Evolutionary conservation across 768 basidiomycete species (phyloP).

Genomic region (Mycena kentingensis): DNA sequence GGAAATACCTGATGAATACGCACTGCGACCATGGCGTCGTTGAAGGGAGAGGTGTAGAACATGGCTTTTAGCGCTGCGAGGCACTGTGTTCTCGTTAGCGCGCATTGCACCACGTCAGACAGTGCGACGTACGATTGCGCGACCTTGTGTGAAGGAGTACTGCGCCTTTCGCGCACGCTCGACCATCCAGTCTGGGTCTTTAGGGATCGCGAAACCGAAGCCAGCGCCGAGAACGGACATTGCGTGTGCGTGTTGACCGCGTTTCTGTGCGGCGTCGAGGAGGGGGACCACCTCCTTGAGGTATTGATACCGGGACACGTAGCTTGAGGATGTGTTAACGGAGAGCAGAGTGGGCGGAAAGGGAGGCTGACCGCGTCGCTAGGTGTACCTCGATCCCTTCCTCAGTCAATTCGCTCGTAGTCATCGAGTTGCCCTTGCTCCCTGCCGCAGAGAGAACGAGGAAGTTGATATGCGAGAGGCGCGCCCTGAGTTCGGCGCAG

Average conservation of each 20-base stretch:
- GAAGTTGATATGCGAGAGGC: conserved; percentile 36
- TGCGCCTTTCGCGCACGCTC: conserved; percentile 35
- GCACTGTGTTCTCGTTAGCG: conserved; percentile 33
- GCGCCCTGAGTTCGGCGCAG: neutral
- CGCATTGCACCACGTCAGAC: conserved; percentile 19
- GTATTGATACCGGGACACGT: conserved; percentile 37
- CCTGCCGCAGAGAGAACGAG: conserved; percentile 33
- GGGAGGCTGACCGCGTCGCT: conserved; percentile 32
- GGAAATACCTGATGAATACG: neutral
- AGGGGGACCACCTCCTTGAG: conserved; percentile 35
- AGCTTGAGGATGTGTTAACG: conserved; percentile 19
- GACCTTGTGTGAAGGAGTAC: conserved; percentile 28
- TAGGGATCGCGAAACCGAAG: conserved; percentile 20
- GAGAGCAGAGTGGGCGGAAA: conserved; percentile 32
- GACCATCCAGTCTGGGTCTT: conserved; percentile 32
- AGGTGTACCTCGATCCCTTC: conserved; percentile 39
- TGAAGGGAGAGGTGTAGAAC: conserved; percentile 25
- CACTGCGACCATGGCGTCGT: conserved; percentile 34
- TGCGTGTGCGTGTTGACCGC: conserved; percentile 18
- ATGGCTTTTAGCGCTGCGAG: conserved; percentile 25
- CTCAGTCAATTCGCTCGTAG: conserved; percentile 31
- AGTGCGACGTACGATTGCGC: conserved; percentile 10
- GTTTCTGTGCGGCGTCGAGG: conserved; percentile 30
- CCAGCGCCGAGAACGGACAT: conserved; percentile 14
- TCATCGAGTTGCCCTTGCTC: conserved; percentile 28